These are phyloP conservation scores for Sporopachydermia quercuum DNA, from an alignment of 805 yeast genomes.

Conservation along the genomic window DNA sequence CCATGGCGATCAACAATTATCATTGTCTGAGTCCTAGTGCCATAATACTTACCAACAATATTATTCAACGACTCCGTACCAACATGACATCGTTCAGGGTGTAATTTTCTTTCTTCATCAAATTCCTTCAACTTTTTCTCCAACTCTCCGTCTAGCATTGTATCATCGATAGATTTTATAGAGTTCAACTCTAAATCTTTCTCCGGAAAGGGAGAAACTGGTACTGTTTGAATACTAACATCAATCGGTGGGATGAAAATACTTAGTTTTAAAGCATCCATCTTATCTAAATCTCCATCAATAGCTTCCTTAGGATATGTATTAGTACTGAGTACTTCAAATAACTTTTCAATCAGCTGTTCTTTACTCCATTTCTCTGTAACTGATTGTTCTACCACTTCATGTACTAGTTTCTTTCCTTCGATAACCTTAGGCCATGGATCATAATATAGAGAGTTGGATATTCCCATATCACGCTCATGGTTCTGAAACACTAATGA, in stretches of 20 bases:
- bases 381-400: conserved; percentile 15
- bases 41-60: conserved; percentile 48
- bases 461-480: conserved; percentile 31
- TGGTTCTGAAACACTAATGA: conserved; percentile 17
- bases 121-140: conserved; percentile 1
- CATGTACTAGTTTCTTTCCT: conserved; percentile 34
- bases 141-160: background rate
- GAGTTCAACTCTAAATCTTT: background rate
- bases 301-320: conserved; percentile 16
- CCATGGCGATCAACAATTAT: conserved; percentile 40
- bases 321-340: conserved; percentile 38
- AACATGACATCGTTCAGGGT: background rate
- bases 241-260: conserved; percentile 61
- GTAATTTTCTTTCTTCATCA: background rate
- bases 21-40: conserved; percentile 80
- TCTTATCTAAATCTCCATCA: conserved; percentile 14
- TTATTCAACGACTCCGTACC: background rate
- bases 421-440: conserved; percentile 63
- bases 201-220: background rate
- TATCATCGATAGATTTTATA: background rate
- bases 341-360: conserved; percentile 32
- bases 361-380: conserved; percentile 16
- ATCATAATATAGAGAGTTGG: conserved; percentile 48
- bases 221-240: conserved; percentile 16
- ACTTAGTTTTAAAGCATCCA: conserved; percentile 35